Conservation (phyloP, 345 rosid genomes). For the Hirschfeldia incana region DNA sequence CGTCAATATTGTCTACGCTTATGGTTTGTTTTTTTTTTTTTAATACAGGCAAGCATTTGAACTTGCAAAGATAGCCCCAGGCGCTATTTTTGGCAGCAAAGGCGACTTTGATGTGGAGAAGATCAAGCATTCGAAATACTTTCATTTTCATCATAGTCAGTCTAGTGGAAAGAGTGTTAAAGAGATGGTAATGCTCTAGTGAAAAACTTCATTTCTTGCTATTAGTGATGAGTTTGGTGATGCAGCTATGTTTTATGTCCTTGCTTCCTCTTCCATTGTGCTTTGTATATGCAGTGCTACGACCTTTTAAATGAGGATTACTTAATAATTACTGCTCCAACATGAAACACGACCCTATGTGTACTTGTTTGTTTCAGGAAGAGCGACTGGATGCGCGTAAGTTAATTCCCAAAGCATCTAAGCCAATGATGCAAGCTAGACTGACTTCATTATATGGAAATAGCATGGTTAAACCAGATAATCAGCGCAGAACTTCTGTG, state of each 20-base stretch:
- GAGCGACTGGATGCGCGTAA: slow-evolving; percentile 45
- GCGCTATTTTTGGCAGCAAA: slow-evolving; percentile 53
- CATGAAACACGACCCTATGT: neutral
- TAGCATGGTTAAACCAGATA: slow-evolving; percentile 46
- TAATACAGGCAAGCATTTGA: slow-evolving; percentile 69
- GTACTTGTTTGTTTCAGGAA: slow-evolving; percentile 50
- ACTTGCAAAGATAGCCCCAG: slow-evolving; percentile 64
- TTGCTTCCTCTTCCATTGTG: neutral
- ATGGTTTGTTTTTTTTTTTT: slow-evolving; percentile 11
- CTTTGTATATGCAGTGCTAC: slow-evolving; percentile 1
- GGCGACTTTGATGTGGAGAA: slow-evolving; percentile 55
- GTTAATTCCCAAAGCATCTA: slow-evolving; percentile 47
- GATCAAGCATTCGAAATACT: slow-evolving; percentile 70
- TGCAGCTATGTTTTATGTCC: neutral
- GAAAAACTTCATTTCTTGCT: slow-evolving; percentile 15
- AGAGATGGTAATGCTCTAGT: slow-evolving; percentile 32
- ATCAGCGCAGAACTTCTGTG: slow-evolving; percentile 39
- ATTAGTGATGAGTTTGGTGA: neutral
- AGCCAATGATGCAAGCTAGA: slow-evolving; percentile 55
- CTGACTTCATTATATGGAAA: slow-evolving; percentile 76
- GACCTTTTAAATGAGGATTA: neutral
- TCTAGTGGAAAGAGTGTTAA: slow-evolving; percentile 45
- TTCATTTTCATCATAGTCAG: slow-evolving; percentile 51
- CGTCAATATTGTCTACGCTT: neutral
- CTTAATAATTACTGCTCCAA: neutral